These are phyloP conservation scores for Rickenella mellea DNA, from an alignment of 768 basidiomycete genomes.

Conservation along the genomic window DNA sequence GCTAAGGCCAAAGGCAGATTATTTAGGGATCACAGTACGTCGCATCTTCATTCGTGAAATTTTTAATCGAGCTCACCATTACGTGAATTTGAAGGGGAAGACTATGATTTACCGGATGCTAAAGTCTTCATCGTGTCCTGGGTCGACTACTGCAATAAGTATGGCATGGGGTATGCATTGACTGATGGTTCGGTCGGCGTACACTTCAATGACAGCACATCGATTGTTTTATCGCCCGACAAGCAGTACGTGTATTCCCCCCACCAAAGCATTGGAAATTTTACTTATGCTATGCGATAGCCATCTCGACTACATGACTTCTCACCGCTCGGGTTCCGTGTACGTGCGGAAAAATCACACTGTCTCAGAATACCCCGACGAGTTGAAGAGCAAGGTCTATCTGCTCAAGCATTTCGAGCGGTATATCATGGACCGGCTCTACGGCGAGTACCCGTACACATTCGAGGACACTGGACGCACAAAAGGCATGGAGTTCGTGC, in stretches of 20 bases:
- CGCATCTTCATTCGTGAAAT: no score
- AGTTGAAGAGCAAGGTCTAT: constrained; percentile 85
- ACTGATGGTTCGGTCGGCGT: constrained; percentile 93
- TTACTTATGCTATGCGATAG: constrained; percentile 27
- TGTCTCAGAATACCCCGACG: constrained; percentile 63
- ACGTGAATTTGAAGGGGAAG: constrained; percentile 23
- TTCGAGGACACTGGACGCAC: constrained; percentile 58
- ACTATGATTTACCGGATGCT: constrained; percentile 46
- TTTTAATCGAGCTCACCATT: no score
- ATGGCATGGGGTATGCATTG: constrained; percentile 98
- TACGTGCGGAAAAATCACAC: constrained; percentile 67
- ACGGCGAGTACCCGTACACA: constrained; percentile 76
- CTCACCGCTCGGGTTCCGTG: constrained; percentile 52
- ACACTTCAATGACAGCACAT: constrained; percentile 94
- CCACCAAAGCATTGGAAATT: neutral
- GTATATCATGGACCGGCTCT: constrained; percentile 88
- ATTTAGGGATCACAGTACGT: constrained; percentile 54
- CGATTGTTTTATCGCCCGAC: constrained; percentile 73
- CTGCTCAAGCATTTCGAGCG: constrained; percentile 88
- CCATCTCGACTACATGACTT: constrained; percentile 82
- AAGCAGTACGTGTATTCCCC: constrained; percentile 55
- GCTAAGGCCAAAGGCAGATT: constrained; percentile 51
- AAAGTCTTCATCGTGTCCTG: constrained; percentile 93
- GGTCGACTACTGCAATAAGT: constrained; percentile 99
- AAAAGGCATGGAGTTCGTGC: constrained; percentile 90